Base-by-base conservation (phyloP, 2,329 filamentous ascomycete genomes). In the Talaromyces sp. region DNA sequence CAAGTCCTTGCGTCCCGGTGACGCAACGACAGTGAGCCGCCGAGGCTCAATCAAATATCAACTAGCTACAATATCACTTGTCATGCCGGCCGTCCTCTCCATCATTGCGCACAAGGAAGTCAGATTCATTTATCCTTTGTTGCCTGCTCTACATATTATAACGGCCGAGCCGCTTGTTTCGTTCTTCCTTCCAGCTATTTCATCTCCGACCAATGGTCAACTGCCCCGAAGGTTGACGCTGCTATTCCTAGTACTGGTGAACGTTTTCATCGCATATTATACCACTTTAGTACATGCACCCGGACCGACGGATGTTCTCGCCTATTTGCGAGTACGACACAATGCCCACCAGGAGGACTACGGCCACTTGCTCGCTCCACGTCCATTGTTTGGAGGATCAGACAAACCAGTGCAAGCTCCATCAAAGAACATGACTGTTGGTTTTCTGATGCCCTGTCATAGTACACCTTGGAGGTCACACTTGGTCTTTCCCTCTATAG, bases 371-470 rank as follows among this genome's bases (percentile, higher is more conserved):
- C 59, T 52, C 35, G 54, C 52, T 35, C 64, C 68, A 75, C 56
- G 69, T 72, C 37, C 70, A 33, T 47, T 70, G 60, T 41, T 57
- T 52, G 47, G 56, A 48, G 31, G 39, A 14, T 33, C 50, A 16
- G 48, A 39, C 16, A 63, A 47, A 43, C 11, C 48, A 31, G 27
- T 61, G 41, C 58, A 62, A 41, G 70, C 16, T 67, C 74, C 48
- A 66, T 71, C 27, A 69, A 72, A 73, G 2, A 73, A 74, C 22
- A 83, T 84, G 33, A 84, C 84, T 3, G 81, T 89, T 39, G 89
- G 90, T 22, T 97, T 98, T 79, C 84, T 99, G 27, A 96, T 93
- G 85, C 95, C 95, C 10, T 99, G 95, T 79, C 95, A 99, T 82
- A 91, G 90, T 69, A 98, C 94, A 0, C 94, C 95, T 2, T 98